phyloP scores from a whole-genome alignment of 1,284 basidiomycete species.

The Trichosporon asahii region DNA sequence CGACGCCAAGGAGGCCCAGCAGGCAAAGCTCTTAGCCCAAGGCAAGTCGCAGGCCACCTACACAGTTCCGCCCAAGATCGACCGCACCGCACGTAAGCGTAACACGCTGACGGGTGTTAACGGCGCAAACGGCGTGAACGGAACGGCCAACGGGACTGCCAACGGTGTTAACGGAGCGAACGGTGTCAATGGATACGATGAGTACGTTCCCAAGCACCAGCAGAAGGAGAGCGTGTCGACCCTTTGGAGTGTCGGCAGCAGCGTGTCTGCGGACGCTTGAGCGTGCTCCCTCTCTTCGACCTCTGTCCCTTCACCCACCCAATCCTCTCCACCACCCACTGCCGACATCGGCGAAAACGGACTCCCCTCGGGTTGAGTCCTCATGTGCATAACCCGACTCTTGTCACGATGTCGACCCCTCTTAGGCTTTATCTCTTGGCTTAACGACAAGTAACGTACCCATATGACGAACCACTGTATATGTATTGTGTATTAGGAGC shows the following conservation, averaged over 20 bases:
- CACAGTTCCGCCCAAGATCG: constrained; percentile 32
- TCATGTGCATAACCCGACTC: neutral
- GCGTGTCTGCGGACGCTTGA: neutral
- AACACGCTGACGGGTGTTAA: neutral
- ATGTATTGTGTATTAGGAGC: neutral
- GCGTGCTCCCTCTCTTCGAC: neutral
- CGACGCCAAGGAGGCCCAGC: constrained; percentile 35
- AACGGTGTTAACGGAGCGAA: neutral
- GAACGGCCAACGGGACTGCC: neutral
- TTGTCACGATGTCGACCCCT: neutral
- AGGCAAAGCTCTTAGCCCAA: constrained; percentile 29
- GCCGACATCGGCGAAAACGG: neutral
- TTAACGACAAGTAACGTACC: constrained; percentile 3
- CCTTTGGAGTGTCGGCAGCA: constrained; percentile 30
- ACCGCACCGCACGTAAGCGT: constrained; percentile 4
- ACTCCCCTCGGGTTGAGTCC: neutral
- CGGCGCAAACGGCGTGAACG: constrained; percentile 6
- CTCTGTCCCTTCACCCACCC: neutral
- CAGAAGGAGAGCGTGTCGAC: constrained; percentile 23
- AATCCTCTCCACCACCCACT: neutral
- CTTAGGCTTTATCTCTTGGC: neutral
- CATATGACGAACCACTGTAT: constrained; percentile 12
- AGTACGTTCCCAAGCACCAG: constrained; percentile 2
- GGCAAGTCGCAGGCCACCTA: constrained; percentile 30
- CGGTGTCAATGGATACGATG: neutral